A percentile compares a stretch with the other conserved stretches of the same genome.
Conservation (phyloP, 805 yeast genomes). For the Candida xiaguanensis region DNA sequence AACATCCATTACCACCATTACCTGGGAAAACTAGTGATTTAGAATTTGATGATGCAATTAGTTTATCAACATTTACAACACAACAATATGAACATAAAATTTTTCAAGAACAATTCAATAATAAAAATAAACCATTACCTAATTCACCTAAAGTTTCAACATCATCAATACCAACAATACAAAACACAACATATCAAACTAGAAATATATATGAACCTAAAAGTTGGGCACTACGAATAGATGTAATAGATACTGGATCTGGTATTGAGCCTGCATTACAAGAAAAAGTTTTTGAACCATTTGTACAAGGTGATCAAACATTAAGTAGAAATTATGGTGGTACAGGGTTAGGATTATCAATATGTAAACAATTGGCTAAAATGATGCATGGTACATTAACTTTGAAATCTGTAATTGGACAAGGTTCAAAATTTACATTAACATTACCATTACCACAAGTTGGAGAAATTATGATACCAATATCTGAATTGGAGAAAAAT, state of each 20-base stretch:
- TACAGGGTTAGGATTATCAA: conserved; percentile 48
- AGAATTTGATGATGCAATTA: conserved; percentile 18
- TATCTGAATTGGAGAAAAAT: conserved; percentile 30
- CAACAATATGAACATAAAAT: conserved; percentile 34
- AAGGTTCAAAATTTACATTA: conserved; percentile 45
- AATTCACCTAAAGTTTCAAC: not conserved
- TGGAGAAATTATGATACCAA: conserved; percentile 20
- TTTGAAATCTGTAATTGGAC: conserved; percentile 43
- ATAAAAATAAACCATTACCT: conserved; percentile 3
- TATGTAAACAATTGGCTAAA: conserved; percentile 45
- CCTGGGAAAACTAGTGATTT: not conserved
- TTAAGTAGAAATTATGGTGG: conserved; percentile 51
- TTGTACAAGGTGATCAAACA: conserved; percentile 55
- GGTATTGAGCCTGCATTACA: conserved; percentile 46
- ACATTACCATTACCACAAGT: conserved; percentile 54
- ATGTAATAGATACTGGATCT: conserved; percentile 52
- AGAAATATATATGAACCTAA: conserved; percentile 35
- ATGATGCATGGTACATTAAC: conserved; percentile 47
- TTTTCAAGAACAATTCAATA: conserved; percentile 34
- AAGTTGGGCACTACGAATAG: conserved; percentile 60
- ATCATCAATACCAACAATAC: conserved; percentile 2
- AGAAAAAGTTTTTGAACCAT: conserved; percentile 47
- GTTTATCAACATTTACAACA: conserved; percentile 33
- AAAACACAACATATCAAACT: conserved; percentile 31
- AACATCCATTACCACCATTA: not conserved